These are phyloP conservation scores for Cercophora samala DNA, from an alignment of 495 filamentous ascomycete genomes.

Conservation along the genomic window DNA sequence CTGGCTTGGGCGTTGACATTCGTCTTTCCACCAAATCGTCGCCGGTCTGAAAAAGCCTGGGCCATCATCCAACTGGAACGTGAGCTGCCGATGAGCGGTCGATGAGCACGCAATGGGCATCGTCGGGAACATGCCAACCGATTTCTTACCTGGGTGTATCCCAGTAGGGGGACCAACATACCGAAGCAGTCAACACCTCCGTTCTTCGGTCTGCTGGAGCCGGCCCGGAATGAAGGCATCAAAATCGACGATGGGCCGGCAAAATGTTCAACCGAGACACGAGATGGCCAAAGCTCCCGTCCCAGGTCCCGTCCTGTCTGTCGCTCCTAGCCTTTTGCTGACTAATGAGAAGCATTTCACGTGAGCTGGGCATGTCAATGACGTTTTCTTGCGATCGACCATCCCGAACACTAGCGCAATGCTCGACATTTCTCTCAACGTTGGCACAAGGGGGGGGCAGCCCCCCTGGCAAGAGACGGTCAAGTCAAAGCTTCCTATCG, in stretches of 20 bases:
- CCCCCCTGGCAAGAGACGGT: background rate
- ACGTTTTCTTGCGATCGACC: slow-evolving; percentile 4
- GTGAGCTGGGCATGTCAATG: slow-evolving; percentile 2
- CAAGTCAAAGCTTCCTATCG: background rate
- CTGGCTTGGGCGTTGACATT: background rate
- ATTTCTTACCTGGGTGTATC: background rate
- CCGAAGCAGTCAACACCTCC: background rate
- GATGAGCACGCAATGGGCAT: no score
- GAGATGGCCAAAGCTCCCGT: background rate
- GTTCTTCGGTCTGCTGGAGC: background rate
- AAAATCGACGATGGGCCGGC: background rate
- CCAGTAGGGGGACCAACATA: background rate
- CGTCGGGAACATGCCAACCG: background rate
- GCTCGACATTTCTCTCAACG: slow-evolving; percentile 8
- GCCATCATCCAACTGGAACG: background rate
- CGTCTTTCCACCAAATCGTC: background rate
- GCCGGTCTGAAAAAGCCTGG: background rate
- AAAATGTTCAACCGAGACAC: slow-evolving; percentile 5
- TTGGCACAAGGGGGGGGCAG: background rate
- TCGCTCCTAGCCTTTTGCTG: background rate
- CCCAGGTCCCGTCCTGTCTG: no score
- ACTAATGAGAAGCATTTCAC: background rate
- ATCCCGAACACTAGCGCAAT: slow-evolving; percentile 5
- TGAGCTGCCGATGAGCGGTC: no score
- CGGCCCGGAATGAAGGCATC: background rate